These are phyloP conservation scores for Mycena filopes DNA, from an alignment of 768 basidiomycete species.

Conservation along the genomic window DNA sequence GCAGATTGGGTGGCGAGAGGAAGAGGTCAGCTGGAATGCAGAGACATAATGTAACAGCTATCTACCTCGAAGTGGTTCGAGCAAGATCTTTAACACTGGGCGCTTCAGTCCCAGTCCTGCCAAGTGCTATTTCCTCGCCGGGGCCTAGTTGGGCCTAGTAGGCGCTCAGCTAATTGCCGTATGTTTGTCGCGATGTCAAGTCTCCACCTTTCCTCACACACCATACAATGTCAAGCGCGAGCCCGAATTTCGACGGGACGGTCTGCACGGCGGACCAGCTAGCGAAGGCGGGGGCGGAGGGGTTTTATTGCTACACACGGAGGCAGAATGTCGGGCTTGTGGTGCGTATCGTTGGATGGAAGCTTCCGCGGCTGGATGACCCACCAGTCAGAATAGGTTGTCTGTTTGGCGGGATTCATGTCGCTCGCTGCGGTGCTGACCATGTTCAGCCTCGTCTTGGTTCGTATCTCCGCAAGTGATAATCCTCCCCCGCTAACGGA, in stretches of 20 bases:
- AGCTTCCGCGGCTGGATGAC: neutral
- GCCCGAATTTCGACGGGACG: slow-evolving; percentile 10
- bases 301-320: slow-evolving; percentile 18
- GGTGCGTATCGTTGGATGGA: neutral
- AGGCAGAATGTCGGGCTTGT: slow-evolving; percentile 18
- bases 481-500: neutral
- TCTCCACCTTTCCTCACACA: too few relatives aligned
- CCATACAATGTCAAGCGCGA: too few relatives aligned
- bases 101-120: too few relatives aligned
- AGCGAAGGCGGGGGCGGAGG: neutral
- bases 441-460: slow-evolving; percentile 6
- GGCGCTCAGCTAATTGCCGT: too few relatives aligned
- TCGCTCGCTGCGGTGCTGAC: slow-evolving; percentile 4
- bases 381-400: neutral
- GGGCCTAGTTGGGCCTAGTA: too few relatives aligned
- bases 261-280: slow-evolving; percentile 8
- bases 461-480: neutral
- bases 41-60: too few relatives aligned
- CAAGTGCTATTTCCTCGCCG: too few relatives aligned
- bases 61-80: too few relatives aligned
- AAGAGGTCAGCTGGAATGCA: too few relatives aligned
- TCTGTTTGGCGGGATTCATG: neutral
- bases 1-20: too few relatives aligned
- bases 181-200: too few relatives aligned
- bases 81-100: too few relatives aligned